Percentiles rank a stretch among this genome's conserved stretches.
These are phyloP conservation scores for Leccinum arenicola DNA, from an alignment of 768 basidiomycete genomes.

Conservation along the genomic window DNA sequence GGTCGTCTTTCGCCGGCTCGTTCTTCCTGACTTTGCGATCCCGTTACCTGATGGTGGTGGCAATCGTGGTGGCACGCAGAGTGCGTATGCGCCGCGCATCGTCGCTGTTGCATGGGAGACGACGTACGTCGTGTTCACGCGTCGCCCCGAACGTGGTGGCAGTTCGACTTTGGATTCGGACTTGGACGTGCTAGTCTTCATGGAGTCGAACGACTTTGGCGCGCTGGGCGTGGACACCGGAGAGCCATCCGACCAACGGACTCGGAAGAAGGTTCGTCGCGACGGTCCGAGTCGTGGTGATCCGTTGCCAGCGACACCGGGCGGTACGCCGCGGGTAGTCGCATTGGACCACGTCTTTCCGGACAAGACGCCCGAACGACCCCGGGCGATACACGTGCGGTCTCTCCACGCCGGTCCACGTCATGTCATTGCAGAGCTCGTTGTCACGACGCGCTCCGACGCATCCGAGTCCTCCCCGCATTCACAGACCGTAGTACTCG, in stretches of 20 bases:
- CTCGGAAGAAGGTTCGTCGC: neutral
- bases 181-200: constrained; percentile 61
- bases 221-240: constrained; percentile 57
- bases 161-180: neutral
- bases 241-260: neutral
- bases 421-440: constrained; percentile 46
- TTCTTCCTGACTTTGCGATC: constrained; percentile 26
- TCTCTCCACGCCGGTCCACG: constrained; percentile 64
- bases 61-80: neutral
- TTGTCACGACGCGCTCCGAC: constrained; percentile 18
- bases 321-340: constrained; percentile 1
- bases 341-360: constrained; percentile 26
- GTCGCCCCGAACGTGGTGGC: neutral
- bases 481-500: constrained; percentile 36
- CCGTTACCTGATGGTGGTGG: neutral
- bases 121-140: constrained; percentile 63
- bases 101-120: constrained; percentile 79
- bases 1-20: constrained; percentile 47
- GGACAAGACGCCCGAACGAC: constrained; percentile 36
- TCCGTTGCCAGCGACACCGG: neutral
- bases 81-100: neutral
- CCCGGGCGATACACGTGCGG: constrained; percentile 35
- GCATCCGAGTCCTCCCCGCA: constrained; percentile 6
- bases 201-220: constrained; percentile 86
- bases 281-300: neutral